Evolutionary conservation across 805 yeast species (phyloP).

Genomic region (Barnettozyma sp.): DNA sequence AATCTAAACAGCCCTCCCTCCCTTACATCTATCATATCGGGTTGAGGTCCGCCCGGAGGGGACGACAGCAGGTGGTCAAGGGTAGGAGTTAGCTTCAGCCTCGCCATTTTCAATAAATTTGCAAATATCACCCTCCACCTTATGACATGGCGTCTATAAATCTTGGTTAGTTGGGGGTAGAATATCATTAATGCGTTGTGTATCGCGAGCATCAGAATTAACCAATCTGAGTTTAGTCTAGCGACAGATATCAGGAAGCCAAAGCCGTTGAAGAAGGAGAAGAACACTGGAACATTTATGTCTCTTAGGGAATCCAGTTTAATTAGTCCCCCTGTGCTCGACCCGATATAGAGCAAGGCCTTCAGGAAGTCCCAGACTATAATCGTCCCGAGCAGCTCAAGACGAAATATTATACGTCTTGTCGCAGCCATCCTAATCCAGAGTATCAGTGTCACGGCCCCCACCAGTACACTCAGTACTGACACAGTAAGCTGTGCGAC

Average conservation of each 20-base stretch:
- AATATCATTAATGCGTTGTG: slow-evolving; percentile 20
- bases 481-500: not conserved
- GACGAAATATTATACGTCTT: slow-evolving; percentile 17
- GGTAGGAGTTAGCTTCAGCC: not conserved
- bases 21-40: not conserved
- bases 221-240: slow-evolving; percentile 14
- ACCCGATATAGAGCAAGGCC: slow-evolving; percentile 6
- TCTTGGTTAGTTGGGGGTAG: slow-evolving; percentile 3
- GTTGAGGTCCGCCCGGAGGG: not conserved
- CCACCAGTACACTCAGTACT: not conserved
- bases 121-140: not conserved
- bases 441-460: not conserved
- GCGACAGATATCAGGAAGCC: slow-evolving; percentile 14
- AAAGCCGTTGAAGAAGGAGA: slow-evolving; percentile 15
- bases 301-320: not conserved
- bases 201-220: slow-evolving; percentile 14
- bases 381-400: slow-evolving; percentile 13
- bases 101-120: not conserved
- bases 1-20: not conserved
- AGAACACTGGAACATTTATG: not conserved
- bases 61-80: not conserved
- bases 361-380: slow-evolving; percentile 17
- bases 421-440: slow-evolving; percentile 22
- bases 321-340: not conserved
- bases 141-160: not conserved